A percentile compares a stretch with the other conserved stretches of the same genome.
phyloP scores from a whole-genome alignment of 495 filamentous ascomycete species.

The Aspergillus nidulans region DNA sequence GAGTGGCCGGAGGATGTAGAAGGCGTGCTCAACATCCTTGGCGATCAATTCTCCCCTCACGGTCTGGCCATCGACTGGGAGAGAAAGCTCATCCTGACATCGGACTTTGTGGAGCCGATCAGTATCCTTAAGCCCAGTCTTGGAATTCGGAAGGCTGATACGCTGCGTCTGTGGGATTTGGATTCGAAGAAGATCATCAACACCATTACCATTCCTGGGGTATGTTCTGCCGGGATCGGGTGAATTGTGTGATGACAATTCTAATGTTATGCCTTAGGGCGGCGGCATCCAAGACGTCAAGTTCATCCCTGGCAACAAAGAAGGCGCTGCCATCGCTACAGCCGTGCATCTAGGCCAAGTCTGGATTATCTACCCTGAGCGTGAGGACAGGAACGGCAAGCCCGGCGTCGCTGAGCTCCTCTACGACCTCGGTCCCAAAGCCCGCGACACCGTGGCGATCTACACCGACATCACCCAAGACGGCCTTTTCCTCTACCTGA shows the following conservation, averaged over 20 bases:
- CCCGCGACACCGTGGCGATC: constrained; percentile 54
- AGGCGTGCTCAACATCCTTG: constrained; percentile 49
- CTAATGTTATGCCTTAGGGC: no score
- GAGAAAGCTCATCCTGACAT: constrained; percentile 53
- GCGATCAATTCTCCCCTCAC: constrained; percentile 57
- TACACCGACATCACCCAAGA: constrained; percentile 59
- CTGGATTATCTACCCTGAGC: constrained; percentile 63
- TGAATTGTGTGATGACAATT: no score
- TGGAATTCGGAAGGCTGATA: constrained; percentile 50
- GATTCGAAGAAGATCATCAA: constrained; percentile 47
- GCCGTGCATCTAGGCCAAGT: constrained; percentile 59
- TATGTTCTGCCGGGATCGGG: no score
- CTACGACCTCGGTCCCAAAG: constrained; percentile 54
- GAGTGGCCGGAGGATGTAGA: constrained; percentile 55
- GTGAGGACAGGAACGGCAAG: constrained; percentile 47
- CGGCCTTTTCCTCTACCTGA: constrained; percentile 56
- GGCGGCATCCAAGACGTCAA: constrained; percentile 63
- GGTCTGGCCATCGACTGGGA: constrained; percentile 56
- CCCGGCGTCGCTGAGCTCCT: constrained; percentile 54
- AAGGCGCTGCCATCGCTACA: constrained; percentile 56
- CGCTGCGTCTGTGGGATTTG: constrained; percentile 57
- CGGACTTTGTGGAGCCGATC: constrained; percentile 58
- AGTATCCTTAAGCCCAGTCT: constrained; percentile 55
- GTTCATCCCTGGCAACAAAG: constrained; percentile 58
- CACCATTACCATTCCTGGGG: constrained; percentile 59